These are phyloP conservation scores for Coprinellus aureogranulatus DNA, from an alignment of 768 basidiomycete species.

Conservation along the genomic window DNA sequence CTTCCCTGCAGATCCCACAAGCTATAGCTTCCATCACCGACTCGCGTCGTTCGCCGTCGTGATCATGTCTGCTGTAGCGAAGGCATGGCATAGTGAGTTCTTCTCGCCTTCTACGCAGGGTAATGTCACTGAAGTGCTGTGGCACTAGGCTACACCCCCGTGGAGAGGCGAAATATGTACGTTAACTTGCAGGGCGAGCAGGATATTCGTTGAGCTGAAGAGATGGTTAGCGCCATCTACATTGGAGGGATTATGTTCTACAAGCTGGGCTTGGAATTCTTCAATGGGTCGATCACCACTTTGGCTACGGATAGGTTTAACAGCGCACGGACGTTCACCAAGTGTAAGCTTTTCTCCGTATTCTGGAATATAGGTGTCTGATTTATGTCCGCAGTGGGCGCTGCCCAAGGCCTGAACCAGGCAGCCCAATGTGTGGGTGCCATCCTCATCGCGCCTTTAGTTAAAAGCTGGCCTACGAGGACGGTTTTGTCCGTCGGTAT, in stretches of 20 bases:
- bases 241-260: constrained; percentile 31
- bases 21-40: neutral
- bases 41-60: neutral
- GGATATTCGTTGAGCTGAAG: neutral
- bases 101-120: neutral
- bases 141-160: constrained; percentile 21
- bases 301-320: constrained; percentile 32
- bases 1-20: too few species aligned
- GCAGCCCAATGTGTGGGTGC: constrained; percentile 34
- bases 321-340: constrained; percentile 23
- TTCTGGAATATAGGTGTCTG: neutral
- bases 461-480: constrained; percentile 30
- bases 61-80: neutral
- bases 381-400: constrained; percentile 21
- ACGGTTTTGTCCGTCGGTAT: constrained; percentile 26
- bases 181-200: neutral
- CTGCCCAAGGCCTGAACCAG: constrained; percentile 30
- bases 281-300: constrained; percentile 33
- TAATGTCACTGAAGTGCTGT: neutral
- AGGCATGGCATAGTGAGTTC: constrained; percentile 1
- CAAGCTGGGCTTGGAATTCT: constrained; percentile 33
- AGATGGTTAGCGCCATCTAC: constrained; percentile 16
- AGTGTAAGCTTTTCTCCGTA: constrained; percentile 16
- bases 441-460: constrained; percentile 31
- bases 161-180: constrained; percentile 31